Conservation (phyloP, 371 early-diverging fungal genomes). For the Polyrhizophydium stewartii region DNA sequence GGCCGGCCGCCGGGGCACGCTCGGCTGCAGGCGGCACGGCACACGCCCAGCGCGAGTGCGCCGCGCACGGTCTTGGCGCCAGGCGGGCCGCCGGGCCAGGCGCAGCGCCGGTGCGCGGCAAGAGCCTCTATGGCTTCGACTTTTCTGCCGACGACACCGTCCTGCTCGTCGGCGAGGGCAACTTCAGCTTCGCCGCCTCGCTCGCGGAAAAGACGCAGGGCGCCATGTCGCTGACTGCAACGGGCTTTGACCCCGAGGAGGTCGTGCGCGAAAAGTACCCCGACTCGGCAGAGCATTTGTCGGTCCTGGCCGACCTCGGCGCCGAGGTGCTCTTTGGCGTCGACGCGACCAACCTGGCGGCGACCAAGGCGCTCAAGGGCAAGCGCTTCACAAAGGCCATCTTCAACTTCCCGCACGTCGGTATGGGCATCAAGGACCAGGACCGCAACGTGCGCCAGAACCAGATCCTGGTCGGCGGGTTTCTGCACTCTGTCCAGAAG, state of each 20-base stretch:
- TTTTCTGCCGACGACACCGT: conserved; percentile 12
- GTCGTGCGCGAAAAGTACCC: conserved; percentile 69
- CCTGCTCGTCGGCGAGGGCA: conserved; percentile 29
- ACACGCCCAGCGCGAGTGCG: too few species aligned
- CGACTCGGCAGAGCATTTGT: conserved; percentile 62
- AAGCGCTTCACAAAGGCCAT: conserved; percentile 71
- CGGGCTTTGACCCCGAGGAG: conserved; percentile 70
- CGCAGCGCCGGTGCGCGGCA: too few species aligned
- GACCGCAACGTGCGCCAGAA: conserved; percentile 79
- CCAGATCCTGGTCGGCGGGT: conserved; percentile 67
- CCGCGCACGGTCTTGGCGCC: too few species aligned
- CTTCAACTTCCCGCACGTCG: conserved; percentile 96
- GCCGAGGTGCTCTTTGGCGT: conserved; percentile 64
- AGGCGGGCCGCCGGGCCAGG: too few species aligned
- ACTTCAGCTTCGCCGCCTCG: conserved; percentile 18
- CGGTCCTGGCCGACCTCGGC: conserved; percentile 38
- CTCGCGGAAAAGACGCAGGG: conserved; percentile 2
- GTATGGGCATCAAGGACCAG: conserved; percentile 91
- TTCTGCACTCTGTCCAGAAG: conserved; percentile 62
- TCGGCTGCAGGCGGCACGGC: too few species aligned
- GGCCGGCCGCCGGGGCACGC: too few species aligned
- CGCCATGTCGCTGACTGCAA: conserved; percentile 47
- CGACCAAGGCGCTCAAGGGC: conserved; percentile 50
- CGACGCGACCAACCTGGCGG: conserved; percentile 73
- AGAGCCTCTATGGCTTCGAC: background rate